Percentiles rank a stretch among this genome's conserved stretches.
phyloP scores from a whole-genome alignment of 2,329 filamentous ascomycete genomes.

The Pyrenophora graminea region DNA sequence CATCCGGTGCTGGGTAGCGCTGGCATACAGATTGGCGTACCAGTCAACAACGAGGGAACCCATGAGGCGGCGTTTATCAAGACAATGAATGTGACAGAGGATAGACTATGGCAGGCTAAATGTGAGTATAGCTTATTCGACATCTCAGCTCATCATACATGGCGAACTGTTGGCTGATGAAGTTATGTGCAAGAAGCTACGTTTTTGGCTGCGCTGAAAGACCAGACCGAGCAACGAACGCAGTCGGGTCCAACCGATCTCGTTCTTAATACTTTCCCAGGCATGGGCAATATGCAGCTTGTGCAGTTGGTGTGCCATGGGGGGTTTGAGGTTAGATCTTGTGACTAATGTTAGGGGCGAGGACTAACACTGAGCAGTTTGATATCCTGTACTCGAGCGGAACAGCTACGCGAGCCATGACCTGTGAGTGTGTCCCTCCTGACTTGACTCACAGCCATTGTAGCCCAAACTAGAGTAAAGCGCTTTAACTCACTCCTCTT shows the following conservation, averaged over 20 bases:
- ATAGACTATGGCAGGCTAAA: constrained; percentile 80
- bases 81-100: constrained; percentile 66
- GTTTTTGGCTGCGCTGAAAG: constrained; percentile 60
- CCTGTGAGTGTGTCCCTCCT: constrained; percentile 47
- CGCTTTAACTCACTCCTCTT: constrained; percentile 16
- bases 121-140: constrained; percentile 46
- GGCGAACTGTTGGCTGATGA: constrained; percentile 18
- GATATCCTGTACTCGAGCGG: constrained; percentile 85
- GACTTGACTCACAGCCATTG: background rate
- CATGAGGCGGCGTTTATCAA: constrained; percentile 71
- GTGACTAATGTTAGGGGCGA: background rate
- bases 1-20: constrained; percentile 76
- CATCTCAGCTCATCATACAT: background rate
- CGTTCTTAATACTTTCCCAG: constrained; percentile 66
- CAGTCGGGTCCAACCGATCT: constrained; percentile 19
- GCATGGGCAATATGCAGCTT: constrained; percentile 77
- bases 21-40: constrained; percentile 67
- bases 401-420: constrained; percentile 61
- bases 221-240: constrained; percentile 56
- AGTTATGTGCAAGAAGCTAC: constrained; percentile 57
- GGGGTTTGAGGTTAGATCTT: constrained; percentile 64
- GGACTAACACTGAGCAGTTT: constrained; percentile 60
- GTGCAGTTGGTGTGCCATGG: constrained; percentile 90
- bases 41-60: constrained; percentile 62
- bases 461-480: background rate